phyloP scores from a whole-genome alignment of 177 flowering plant species.

The Vitis hybrid region DNA sequence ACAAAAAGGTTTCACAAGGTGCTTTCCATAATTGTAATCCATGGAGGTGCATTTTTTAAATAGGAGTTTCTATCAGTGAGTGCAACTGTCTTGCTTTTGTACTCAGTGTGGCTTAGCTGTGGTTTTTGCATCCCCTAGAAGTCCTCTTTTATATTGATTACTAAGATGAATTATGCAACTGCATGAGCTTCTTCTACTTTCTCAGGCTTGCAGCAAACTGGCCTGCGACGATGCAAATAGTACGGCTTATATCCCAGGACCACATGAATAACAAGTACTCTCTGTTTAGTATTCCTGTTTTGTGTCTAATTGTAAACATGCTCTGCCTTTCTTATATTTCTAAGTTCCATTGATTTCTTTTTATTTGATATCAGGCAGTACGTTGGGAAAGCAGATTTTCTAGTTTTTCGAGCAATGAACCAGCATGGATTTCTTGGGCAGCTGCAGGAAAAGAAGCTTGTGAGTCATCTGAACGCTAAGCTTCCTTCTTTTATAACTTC shows the following conservation, averaged over 20 bases:
- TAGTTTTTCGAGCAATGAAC: constrained; percentile 91
- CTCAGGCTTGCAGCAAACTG: constrained; percentile 93
- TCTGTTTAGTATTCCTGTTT: background rate
- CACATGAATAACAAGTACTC: constrained; percentile 96
- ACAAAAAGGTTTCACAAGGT: too few relatives aligned
- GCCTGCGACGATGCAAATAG: constrained; percentile 95
- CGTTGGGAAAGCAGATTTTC: constrained; percentile 91
- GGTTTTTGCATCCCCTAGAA: background rate
- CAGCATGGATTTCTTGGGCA: constrained; percentile 95
- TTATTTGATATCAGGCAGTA: constrained; percentile 63
- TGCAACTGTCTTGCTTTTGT: too few relatives aligned
- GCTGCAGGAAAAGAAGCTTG: constrained; percentile 95
- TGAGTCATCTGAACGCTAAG: constrained; percentile 38
- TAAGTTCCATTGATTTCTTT: constrained; percentile 5
- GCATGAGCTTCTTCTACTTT: constrained; percentile 1
- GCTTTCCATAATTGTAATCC: too few relatives aligned
- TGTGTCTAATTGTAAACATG: background rate
- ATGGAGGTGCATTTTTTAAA: too few relatives aligned
- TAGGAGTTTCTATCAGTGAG: too few relatives aligned
- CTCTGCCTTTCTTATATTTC: background rate
- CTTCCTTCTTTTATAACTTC: background rate
- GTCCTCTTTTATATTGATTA: background rate
- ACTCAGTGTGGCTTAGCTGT: background rate
- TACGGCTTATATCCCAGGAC: constrained; percentile 93
- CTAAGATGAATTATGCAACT: background rate